These are phyloP conservation scores for Emericellopsis cladophorae DNA, from an alignment of 2,329 filamentous ascomycete genomes.

Conservation along the genomic window DNA sequence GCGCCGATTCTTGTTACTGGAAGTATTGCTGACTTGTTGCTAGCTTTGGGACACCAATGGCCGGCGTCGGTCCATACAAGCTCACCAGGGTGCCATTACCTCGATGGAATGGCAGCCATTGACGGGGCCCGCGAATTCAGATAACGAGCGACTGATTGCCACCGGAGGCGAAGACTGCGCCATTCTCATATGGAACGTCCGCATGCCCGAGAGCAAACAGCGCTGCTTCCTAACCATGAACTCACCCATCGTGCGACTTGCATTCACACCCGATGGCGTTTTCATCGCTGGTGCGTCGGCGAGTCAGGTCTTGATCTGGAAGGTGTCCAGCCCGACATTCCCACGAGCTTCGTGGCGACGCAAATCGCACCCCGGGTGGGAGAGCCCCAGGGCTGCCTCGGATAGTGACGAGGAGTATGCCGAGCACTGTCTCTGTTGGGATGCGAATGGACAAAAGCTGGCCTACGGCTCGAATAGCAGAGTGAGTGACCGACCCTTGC, in stretches of 20 bases:
- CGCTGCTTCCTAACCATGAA: conserved; percentile 50
- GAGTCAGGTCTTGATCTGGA: conserved; percentile 50
- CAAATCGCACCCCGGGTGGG: conserved; percentile 41
- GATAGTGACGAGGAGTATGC: conserved; percentile 43
- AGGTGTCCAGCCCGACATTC: conserved; percentile 43
- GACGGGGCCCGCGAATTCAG: conserved; percentile 9
- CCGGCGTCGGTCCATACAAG: conserved; percentile 40
- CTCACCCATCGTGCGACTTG: conserved; percentile 41
- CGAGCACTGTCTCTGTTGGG: conserved; percentile 50
- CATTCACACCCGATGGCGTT: conserved; percentile 50
- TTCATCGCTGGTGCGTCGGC: conserved; percentile 51
- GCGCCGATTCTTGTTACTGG: not conserved
- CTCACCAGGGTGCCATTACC: conserved; percentile 46
- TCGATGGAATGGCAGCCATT: conserved; percentile 49
- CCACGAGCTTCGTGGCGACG: conserved; percentile 49
- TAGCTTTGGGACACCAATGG: conserved; percentile 44
- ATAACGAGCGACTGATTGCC: conserved; percentile 45
- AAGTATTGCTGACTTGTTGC: conserved; percentile 2
- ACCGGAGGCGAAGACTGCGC: conserved; percentile 50
- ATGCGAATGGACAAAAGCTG: conserved; percentile 46
- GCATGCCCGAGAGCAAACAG: conserved; percentile 38
- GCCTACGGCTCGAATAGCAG: conserved; percentile 51
- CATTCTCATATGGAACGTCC: conserved; percentile 50
- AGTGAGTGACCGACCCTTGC: conserved; percentile 28
- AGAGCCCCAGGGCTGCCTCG: conserved; percentile 39